A percentile compares a stretch with the other conserved stretches of the same genome.
These are phyloP conservation scores for Metschnikowia rubicola DNA, from an alignment of 805 yeast genomes.

Conservation along the genomic window DNA sequence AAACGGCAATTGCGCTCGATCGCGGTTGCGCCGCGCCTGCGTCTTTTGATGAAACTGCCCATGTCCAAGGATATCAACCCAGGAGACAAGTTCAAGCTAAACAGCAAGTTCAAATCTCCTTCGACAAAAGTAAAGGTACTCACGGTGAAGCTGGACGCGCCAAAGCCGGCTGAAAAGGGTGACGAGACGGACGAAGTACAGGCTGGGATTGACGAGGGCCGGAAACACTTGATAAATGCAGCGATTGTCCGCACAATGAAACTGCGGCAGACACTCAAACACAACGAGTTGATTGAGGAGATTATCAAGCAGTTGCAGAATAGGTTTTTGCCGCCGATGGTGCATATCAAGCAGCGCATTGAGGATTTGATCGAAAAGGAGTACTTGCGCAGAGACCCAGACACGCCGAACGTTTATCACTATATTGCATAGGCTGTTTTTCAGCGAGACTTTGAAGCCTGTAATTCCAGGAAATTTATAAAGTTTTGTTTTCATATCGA, in stretches of 20 bases:
- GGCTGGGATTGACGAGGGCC: slow-evolving; percentile 55
- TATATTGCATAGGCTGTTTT: slow-evolving; percentile 52
- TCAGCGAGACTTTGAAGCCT: no score
- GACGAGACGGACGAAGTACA: slow-evolving; percentile 52
- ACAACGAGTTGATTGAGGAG: slow-evolving; percentile 65
- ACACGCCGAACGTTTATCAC: slow-evolving; percentile 56
- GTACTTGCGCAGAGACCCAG: slow-evolving; percentile 68
- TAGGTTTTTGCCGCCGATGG: slow-evolving; percentile 68
- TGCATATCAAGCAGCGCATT: slow-evolving; percentile 65
- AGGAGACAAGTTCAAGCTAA: slow-evolving; percentile 63
- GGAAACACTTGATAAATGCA: slow-evolving; percentile 72
- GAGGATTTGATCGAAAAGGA: slow-evolving; percentile 79
- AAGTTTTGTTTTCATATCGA: no score
- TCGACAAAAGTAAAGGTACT: slow-evolving; percentile 69
- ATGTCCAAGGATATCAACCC: slow-evolving; percentile 66
- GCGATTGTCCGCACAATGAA: slow-evolving; percentile 89
- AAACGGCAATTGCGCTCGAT: slow-evolving; percentile 77
- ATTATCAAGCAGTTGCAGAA: slow-evolving; percentile 54
- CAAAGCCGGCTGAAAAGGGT: slow-evolving; percentile 42
- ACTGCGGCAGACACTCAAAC: slow-evolving; percentile 56
- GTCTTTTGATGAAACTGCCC: slow-evolving; percentile 72
- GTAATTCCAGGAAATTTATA: no score
- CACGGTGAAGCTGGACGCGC: slow-evolving; percentile 45
- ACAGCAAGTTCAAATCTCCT: slow-evolving; percentile 65
- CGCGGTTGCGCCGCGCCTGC: slow-evolving; percentile 76